phyloP scores from a whole-genome alignment of 345 rosid genomes.

The Salix viminalis region DNA sequence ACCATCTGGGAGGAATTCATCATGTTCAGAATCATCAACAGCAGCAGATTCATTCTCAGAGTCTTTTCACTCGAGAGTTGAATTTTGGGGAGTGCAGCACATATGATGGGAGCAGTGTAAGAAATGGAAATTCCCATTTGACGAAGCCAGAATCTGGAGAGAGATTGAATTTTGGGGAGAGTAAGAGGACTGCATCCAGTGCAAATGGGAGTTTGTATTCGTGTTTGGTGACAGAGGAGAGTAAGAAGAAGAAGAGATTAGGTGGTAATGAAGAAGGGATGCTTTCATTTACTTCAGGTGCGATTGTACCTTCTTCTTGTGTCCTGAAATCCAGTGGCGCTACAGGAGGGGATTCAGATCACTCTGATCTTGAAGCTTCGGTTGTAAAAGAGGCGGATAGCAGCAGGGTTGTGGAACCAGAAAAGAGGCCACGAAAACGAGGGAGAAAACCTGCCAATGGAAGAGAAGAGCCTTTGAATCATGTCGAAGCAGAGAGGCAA shows the following conservation, averaged over 20 bases:
- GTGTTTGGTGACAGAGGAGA: constrained; percentile 46
- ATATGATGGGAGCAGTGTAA: constrained; percentile 36
- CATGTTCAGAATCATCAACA: constrained; percentile 26
- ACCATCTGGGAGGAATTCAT: constrained; percentile 31
- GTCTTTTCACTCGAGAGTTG: constrained; percentile 48
- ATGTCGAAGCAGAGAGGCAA: constrained; percentile 97
- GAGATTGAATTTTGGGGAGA: constrained; percentile 70
- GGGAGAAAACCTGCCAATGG: constrained; percentile 98
- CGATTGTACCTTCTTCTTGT: constrained; percentile 52
- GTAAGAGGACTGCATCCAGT: constrained; percentile 45
- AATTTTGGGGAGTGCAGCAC: constrained; percentile 60
- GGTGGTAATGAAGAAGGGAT: constrained; percentile 78
- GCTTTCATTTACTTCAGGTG: constrained; percentile 79
- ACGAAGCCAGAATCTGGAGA: constrained; percentile 77
- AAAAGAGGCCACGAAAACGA: constrained; percentile 77
- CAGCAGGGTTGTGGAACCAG: constrained; percentile 58
- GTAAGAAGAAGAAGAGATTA: constrained; percentile 58
- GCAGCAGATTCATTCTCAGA: constrained; percentile 34
- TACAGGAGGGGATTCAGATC: constrained; percentile 71
- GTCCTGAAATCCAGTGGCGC: constrained; percentile 48
- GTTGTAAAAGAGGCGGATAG: constrained; percentile 66
- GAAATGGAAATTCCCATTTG: constrained; percentile 44
- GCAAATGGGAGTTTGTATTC: constrained; percentile 48
- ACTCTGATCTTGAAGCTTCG: constrained; percentile 92
- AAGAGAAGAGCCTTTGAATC: constrained; percentile 92